Conservation (phyloP, 176 grass and related monocot genomes). For the Musa troglodytarum region DNA sequence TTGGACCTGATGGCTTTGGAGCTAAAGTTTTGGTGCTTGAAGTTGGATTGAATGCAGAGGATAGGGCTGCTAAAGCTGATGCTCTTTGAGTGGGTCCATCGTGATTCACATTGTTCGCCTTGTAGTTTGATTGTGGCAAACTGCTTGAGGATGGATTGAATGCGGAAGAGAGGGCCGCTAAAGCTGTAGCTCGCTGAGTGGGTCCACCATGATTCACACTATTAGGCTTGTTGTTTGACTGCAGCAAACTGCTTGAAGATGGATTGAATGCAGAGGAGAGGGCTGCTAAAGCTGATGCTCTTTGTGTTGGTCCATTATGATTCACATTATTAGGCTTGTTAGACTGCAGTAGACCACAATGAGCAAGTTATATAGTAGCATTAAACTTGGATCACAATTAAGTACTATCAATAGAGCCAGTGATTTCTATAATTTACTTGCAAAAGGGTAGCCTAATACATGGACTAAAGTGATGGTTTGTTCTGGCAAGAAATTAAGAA, state of each 20-base stretch:
- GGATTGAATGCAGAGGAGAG: slow-evolving; percentile 86
- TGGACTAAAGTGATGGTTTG: too few relatives aligned
- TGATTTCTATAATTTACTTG: too few relatives aligned
- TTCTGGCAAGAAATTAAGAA: too few relatives aligned
- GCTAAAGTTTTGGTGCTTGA: slow-evolving; percentile 43
- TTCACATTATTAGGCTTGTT: slow-evolving; percentile 1
- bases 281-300: slow-evolving; percentile 80
- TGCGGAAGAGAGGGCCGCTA: slow-evolving; percentile 8
- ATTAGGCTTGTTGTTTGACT: not conserved
- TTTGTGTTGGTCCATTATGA: slow-evolving; percentile 66
- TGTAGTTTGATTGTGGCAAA: slow-evolving; percentile 38
- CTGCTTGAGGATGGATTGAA: not conserved
- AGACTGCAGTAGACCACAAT: not conserved
- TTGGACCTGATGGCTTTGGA: slow-evolving; percentile 35
- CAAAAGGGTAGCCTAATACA: too few relatives aligned
- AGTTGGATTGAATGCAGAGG: slow-evolving; percentile 25
- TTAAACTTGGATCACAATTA: too few relatives aligned
- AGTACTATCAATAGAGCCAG: too few relatives aligned
- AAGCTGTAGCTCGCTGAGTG: slow-evolving; percentile 1
- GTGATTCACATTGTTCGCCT: slow-evolving; percentile 5
- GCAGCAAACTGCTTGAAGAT: slow-evolving; percentile 24
- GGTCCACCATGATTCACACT: slow-evolving; percentile 8
- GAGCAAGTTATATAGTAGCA: not conserved
- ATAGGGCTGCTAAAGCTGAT: slow-evolving; percentile 17
- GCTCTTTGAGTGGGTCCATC: slow-evolving; percentile 13